phyloP scores from a whole-genome alignment of 1,284 basidiomycete genomes.

The Flammula alnicola region DNA sequence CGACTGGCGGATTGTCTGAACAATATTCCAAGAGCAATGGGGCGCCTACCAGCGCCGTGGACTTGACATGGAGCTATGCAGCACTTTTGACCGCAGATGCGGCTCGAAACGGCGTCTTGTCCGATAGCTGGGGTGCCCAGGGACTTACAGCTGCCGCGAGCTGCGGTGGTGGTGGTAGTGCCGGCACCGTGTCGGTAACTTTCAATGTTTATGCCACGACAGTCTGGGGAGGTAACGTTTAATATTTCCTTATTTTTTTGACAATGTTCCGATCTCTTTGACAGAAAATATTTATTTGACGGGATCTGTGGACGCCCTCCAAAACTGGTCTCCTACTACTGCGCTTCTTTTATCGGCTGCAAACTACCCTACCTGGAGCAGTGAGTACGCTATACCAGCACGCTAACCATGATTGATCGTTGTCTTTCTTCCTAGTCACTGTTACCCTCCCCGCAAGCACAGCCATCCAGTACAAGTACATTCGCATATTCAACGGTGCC shows the following conservation, averaged over 20 bases:
- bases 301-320: constrained; percentile 54
- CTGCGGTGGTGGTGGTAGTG: constrained; percentile 32
- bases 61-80: constrained; percentile 72
- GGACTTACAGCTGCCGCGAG: constrained; percentile 53
- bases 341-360: constrained; percentile 61
- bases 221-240: constrained; percentile 45
- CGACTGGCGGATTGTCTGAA: constrained; percentile 55
- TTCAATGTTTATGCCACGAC: constrained; percentile 71
- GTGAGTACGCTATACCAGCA: constrained; percentile 56
- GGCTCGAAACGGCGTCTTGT: constrained; percentile 47
- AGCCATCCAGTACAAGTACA: constrained; percentile 51
- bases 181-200: constrained; percentile 54
- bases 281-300: constrained; percentile 11
- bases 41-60: constrained; percentile 51
- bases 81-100: constrained; percentile 55
- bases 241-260: background rate
- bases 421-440: constrained; percentile 32
- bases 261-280: constrained; percentile 23
- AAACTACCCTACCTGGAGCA: constrained; percentile 73
- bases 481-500: constrained; percentile 60
- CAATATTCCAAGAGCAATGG: constrained; percentile 55
- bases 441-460: constrained; percentile 38
- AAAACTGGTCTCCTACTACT: constrained; percentile 65
- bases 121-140: constrained; percentile 68
- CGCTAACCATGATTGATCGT: background rate